Percentiles rank a stretch among this genome's conserved stretches.
Evolutionary conservation across 2,329 filamentous ascomycete species (phyloP).

Genomic region (Neospermospora avenae): DNA sequence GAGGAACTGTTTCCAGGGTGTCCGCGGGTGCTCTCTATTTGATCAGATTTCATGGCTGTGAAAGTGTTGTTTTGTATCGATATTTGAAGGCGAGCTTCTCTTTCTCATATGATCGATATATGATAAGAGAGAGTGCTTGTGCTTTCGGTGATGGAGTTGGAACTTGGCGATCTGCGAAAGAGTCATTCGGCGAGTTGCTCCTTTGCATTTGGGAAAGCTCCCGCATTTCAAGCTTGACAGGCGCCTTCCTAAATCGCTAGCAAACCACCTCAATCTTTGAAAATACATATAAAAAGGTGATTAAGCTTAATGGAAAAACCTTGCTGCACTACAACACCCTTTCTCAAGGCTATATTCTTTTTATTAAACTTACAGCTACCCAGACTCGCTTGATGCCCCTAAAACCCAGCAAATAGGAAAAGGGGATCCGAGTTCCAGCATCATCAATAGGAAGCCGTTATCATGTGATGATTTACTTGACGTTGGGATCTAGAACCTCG

Average conservation of each 20-base stretch:
- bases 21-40: neutral
- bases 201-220: neutral
- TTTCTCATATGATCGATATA: neutral
- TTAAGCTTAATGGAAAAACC: neutral
- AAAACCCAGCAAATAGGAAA: too few relatives aligned
- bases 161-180: neutral
- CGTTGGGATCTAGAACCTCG: too few relatives aligned
- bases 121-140: neutral
- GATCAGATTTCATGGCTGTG: slow-evolving; percentile 3
- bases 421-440: neutral
- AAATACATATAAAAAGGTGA: neutral
- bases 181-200: neutral
- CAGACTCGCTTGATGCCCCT: neutral
- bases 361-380: neutral
- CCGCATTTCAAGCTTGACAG: neutral
- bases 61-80: neutral
- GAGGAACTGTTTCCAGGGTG: neutral
- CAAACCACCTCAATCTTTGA: neutral
- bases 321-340: neutral
- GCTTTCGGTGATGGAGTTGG: neutral
- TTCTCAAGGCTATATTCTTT: neutral
- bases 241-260: neutral
- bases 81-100: neutral
- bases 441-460: neutral
- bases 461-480: neutral